Evolutionary conservation across 2,329 filamentous ascomycete species (phyloP).

Genomic region (Lecanoromycetidae sp.): DNA sequence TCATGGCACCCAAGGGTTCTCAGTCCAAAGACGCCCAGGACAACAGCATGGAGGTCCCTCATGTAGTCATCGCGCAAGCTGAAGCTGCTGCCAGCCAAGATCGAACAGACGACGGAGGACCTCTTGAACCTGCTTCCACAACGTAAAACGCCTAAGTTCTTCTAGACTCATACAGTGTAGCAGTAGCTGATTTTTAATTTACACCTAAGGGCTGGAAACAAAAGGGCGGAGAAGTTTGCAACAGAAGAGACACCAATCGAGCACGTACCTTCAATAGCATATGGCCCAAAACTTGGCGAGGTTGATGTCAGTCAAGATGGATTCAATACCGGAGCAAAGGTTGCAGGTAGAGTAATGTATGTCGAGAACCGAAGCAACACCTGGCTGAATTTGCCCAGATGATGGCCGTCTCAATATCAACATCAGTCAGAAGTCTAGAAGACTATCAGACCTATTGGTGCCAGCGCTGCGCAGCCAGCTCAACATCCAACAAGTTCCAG

Average conservation of each 20-base stretch:
- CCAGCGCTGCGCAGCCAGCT: conserved; percentile 51
- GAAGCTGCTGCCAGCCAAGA: conserved; percentile 12
- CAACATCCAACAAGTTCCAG: conserved; percentile 30
- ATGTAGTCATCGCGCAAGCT: conserved; percentile 15
- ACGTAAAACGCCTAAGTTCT: background rate
- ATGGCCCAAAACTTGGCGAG: conserved; percentile 28
- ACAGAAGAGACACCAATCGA: conserved; percentile 17
- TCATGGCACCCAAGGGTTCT: background rate
- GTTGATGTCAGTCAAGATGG: conserved; percentile 29
- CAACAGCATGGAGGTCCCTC: conserved; percentile 7
- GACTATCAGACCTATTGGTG: conserved; percentile 54
- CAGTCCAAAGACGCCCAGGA: background rate
- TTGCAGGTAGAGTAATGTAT: conserved; percentile 20
- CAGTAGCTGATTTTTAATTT: background rate
- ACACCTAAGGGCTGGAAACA: background rate
- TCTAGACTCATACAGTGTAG: background rate
- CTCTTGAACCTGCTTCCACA: background rate
- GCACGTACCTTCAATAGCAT: conserved; percentile 28
- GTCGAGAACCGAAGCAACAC: background rate
- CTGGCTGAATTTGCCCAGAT: conserved; percentile 31
- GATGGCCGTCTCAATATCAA: conserved; percentile 71
- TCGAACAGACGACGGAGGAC: background rate
- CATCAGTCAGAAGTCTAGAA: conserved; percentile 58
- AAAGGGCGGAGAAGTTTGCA: background rate
- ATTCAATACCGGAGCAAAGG: conserved; percentile 29